Base-by-base conservation (phyloP, 164 flowering plant species). In the Amborella trichopoda region DNA sequence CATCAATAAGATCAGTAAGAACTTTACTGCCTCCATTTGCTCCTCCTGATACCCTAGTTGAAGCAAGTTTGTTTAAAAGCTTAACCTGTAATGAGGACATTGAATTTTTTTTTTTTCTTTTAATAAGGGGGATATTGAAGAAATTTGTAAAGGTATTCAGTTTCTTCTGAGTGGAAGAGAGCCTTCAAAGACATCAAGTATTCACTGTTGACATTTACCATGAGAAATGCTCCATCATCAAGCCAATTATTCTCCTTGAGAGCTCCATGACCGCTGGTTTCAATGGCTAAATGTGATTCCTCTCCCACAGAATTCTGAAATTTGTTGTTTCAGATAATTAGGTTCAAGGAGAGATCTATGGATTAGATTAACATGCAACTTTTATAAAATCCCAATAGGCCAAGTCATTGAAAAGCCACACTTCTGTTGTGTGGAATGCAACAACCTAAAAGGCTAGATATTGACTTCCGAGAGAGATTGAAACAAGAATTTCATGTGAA, bases 191-290 rank as follows among this genome's bases (percentile, higher is more conserved):
- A n/a, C n/a, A n/a, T n/a, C n/a, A n/a, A n/a, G n/a, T n/a, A n/a
- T n/a, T n/a, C n/a, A n/a, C n/a, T n/a, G n/a, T 21, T 8, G 41
- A 37, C 14, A 14, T 1, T 37, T 76, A 87, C 99, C 99, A 91
- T 91, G 47, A 79, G 81, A 61, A 84, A 91, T 64, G 96, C 99
- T 26, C 99, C 99, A 73, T 87, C 96, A 68, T 91, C 99, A 43
- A 91, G 96, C 99, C 99, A 87, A 53, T 78, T 74, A 56, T 91
- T 91, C 72, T 91, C 99, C 73, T 81, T 87, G 21, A 91, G 88
- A 49, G 99, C 99, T 64, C 96, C 99, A 77, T 91, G 99, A 42
- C 99, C 99, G 69, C 96, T 91, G 49, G 99, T 91, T 66, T 91
- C 96, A 62, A 91, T 91, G 48, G 99, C 99, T 59, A 91, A 68